A percentile compares a stretch with the other conserved stretches of the same genome.
Conservation (phyloP, 768 basidiomycete species). For the Russula abietina region DNA sequence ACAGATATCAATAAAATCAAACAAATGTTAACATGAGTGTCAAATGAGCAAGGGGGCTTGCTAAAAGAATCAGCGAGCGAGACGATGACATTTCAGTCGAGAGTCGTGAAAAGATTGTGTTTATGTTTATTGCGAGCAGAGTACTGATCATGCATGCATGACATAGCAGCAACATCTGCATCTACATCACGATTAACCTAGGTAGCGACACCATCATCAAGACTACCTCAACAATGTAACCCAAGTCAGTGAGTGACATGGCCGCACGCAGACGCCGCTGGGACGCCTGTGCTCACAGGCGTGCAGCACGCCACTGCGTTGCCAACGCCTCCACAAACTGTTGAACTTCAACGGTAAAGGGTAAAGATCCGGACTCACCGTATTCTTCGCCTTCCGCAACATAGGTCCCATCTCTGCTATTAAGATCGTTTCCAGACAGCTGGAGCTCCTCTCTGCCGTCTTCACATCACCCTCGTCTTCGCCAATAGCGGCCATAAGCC, state of each 20-base stretch:
- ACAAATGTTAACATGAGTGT: no score
- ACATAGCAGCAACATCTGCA: no score
- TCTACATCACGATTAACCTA: no score
- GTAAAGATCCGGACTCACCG: slow-evolving; percentile 31
- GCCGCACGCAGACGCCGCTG: slow-evolving; percentile 32
- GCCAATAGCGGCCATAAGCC: slow-evolving; percentile 84
- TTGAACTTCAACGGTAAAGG: slow-evolving; percentile 25
- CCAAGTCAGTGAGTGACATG: slow-evolving; percentile 59
- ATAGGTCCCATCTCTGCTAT: slow-evolving; percentile 10
- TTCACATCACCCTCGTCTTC: slow-evolving; percentile 54
- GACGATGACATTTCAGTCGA: no score
- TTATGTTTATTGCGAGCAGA: no score
- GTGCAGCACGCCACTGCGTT: slow-evolving; percentile 27
- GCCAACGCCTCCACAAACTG: slow-evolving; percentile 30
- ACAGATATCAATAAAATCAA: no score
- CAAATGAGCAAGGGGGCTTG: no score
- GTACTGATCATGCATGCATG: no score
- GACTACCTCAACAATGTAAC: slow-evolving; percentile 46
- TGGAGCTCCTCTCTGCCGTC: slow-evolving; percentile 28
- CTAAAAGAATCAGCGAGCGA: no score
- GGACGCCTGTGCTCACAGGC: slow-evolving; percentile 23
- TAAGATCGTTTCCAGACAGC: slow-evolving; percentile 11
- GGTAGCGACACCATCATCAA: slow-evolving; percentile 34
- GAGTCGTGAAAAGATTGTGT: no score
- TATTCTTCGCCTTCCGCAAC: slow-evolving; percentile 19